phyloP scores from a whole-genome alignment of 2,329 filamentous ascomycete species.

The Cytospora chrysosperma region DNA sequence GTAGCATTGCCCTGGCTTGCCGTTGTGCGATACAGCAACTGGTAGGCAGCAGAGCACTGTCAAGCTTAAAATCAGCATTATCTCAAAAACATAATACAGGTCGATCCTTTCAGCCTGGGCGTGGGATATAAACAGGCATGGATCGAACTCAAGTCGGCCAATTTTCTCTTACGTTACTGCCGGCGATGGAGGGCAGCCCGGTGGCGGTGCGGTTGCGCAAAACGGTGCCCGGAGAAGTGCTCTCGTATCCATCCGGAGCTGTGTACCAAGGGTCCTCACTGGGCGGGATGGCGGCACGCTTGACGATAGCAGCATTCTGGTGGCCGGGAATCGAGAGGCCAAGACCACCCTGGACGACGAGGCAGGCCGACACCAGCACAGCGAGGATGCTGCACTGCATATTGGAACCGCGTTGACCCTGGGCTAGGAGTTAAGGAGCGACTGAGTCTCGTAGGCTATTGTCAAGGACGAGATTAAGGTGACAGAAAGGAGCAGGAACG shows the following conservation, averaged over 20 bases:
- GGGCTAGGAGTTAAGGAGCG: neutral
- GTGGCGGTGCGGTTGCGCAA: slow-evolving; percentile 18
- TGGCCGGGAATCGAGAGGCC: neutral
- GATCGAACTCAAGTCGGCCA: neutral
- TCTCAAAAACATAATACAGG: neutral
- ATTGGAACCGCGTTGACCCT: neutral
- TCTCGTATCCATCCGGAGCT: slow-evolving; percentile 5
- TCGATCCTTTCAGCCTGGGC: too few species aligned
- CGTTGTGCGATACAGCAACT: slow-evolving; percentile 38
- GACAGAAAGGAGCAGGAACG: neutral
- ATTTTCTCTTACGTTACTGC: neutral
- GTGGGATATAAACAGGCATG: neutral
- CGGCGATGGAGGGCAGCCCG: neutral
- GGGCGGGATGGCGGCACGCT: neutral
- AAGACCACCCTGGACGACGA: neutral
- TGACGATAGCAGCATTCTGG: neutral
- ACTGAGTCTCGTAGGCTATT: neutral
- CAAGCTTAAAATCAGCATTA: neutral
- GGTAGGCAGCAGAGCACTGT: slow-evolving; percentile 28
- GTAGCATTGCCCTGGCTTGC: slow-evolving; percentile 33
- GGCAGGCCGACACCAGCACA: neutral
- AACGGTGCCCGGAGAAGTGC: slow-evolving; percentile 1
- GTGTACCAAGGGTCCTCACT: slow-evolving; percentile 20
- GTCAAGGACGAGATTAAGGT: neutral
- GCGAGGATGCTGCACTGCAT: neutral